Conservation (phyloP, 495 filamentous ascomycete species). For the Aspergillus egyptiacus region DNA sequence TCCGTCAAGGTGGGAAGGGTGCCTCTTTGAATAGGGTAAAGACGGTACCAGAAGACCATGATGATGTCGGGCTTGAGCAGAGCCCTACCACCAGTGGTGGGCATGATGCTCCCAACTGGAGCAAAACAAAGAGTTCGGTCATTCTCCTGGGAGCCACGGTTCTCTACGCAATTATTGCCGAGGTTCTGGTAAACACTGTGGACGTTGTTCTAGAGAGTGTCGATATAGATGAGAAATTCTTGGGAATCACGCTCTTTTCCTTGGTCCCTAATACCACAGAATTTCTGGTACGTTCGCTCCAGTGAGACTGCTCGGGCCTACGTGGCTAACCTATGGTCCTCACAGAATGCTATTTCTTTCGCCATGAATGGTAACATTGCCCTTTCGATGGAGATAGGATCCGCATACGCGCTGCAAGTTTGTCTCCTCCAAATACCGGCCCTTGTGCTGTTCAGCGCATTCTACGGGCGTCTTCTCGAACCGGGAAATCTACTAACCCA, state of each 20-base stretch:
- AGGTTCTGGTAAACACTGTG: slow-evolving; percentile 94
- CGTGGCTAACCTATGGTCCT: slow-evolving; percentile 27
- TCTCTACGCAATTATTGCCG: slow-evolving; percentile 91
- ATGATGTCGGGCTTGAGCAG: slow-evolving; percentile 38
- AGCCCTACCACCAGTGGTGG: slow-evolving; percentile 56
- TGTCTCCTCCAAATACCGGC: slow-evolving; percentile 95
- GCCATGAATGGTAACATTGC: slow-evolving; percentile 99
- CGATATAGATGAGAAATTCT: slow-evolving; percentile 94
- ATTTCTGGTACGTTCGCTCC: slow-evolving; percentile 64
- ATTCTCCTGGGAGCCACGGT: slow-evolving; percentile 87
- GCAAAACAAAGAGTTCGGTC: slow-evolving; percentile 78
- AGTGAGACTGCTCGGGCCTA: neutral
- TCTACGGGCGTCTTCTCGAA: slow-evolving; percentile 46
- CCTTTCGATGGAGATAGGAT: slow-evolving; percentile 97
- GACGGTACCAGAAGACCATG: slow-evolving; percentile 31
- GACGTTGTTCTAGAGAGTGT: slow-evolving; percentile 87
- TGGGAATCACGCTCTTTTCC: slow-evolving; percentile 95
- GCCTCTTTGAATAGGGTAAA: slow-evolving; percentile 25
- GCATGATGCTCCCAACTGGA: slow-evolving; percentile 98
- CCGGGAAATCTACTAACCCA: slow-evolving; percentile 59
- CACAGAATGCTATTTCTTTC: slow-evolving; percentile 94
- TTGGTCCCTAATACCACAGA: slow-evolving; percentile 98
- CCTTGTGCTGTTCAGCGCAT: slow-evolving; percentile 83
- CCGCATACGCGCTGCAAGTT: slow-evolving; percentile 94
- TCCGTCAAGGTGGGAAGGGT: slow-evolving; percentile 25